These are phyloP conservation scores for Quercus cerris DNA, from an alignment of 306 rosid genomes.

Conservation along the genomic window DNA sequence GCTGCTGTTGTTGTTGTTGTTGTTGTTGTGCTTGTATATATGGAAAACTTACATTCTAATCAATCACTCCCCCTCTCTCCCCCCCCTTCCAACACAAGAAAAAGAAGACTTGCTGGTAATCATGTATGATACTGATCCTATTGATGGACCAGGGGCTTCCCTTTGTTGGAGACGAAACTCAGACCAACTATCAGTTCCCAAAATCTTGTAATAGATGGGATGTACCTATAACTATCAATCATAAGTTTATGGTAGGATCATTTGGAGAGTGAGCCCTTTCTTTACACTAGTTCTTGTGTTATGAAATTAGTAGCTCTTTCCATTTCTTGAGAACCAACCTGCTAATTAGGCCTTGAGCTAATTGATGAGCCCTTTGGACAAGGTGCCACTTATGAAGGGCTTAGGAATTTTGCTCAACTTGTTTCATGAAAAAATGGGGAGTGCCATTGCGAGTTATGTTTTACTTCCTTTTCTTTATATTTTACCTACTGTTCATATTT, in stretches of 20 bases:
- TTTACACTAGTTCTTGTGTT: not conserved
- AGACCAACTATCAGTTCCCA: not conserved
- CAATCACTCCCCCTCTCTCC: not conserved
- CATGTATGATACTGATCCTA: not conserved
- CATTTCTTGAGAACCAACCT: not conserved
- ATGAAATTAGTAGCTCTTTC: not conserved
- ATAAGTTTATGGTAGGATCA: no score
- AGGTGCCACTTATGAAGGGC: not conserved
- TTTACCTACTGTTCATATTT: not conserved
- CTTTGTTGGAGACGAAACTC: not conserved
- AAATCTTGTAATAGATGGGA: no score
- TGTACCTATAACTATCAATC: no score
- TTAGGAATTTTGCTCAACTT: not conserved
- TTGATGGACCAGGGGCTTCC: not conserved
- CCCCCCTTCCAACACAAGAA: not conserved
- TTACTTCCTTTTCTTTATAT: not conserved
- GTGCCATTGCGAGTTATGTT: not conserved
- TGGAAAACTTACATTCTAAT: not conserved
- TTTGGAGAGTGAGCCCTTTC: not conserved
- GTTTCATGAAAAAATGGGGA: not conserved
- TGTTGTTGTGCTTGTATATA: not conserved
- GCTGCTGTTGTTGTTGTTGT: no score
- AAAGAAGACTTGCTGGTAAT: not conserved
- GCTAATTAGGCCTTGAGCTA: not conserved
- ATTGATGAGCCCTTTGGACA: not conserved